Evolutionary conservation across 768 basidiomycete species (phyloP).

Genomic region (Boletus patriciae): DNA sequence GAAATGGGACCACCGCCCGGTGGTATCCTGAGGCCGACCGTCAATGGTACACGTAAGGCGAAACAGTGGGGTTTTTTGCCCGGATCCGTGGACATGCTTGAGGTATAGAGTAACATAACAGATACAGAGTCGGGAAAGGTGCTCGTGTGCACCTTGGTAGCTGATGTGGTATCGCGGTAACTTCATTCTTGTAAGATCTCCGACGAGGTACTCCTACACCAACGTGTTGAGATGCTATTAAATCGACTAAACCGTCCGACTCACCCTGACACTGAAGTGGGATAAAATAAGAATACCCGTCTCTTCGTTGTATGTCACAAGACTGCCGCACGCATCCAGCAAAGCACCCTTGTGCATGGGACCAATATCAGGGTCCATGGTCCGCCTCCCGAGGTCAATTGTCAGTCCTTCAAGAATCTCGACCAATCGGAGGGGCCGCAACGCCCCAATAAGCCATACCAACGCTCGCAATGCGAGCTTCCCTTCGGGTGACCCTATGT

Average conservation of each 20-base stretch:
- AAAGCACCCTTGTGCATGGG: slow-evolving; percentile 7
- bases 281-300: slow-evolving; percentile 13
- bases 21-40: neutral
- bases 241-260: neutral
- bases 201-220: slow-evolving; percentile 15
- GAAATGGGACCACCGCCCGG: neutral
- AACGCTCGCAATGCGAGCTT: slow-evolving; percentile 10
- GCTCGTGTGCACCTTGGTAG: neutral
- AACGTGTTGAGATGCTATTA: neutral
- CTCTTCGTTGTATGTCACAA: slow-evolving; percentile 16
- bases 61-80: neutral
- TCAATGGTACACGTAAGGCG: neutral
- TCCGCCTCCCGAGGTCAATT: slow-evolving; percentile 5
- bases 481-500: neutral
- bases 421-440: slow-evolving; percentile 12
- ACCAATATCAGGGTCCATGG: slow-evolving; percentile 5
- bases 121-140: slow-evolving; percentile 6
- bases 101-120: slow-evolving; percentile 4
- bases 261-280: slow-evolving; percentile 27
- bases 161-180: slow-evolving; percentile 8
- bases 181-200: neutral
- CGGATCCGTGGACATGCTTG: neutral
- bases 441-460: slow-evolving; percentile 18
- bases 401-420: slow-evolving; percentile 16
- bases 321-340: slow-evolving; percentile 15